Conservation (phyloP, 2,329 filamentous ascomycete species). For the Stromatinia cepivora region DNA sequence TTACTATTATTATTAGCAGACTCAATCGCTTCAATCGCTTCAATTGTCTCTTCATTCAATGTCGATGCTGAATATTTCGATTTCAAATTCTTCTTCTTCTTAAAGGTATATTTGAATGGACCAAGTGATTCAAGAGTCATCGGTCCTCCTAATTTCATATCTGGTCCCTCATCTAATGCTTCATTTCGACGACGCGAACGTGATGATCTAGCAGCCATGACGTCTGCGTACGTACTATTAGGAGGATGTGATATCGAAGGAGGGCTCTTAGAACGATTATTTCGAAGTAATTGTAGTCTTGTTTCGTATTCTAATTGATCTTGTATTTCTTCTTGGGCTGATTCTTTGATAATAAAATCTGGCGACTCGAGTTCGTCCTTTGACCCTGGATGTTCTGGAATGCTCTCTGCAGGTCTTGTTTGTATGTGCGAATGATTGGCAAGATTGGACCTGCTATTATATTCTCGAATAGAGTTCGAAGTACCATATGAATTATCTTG, state of each 20-base stretch:
- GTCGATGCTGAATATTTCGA: slow-evolving; percentile 10
- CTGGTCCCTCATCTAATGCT: slow-evolving; percentile 12
- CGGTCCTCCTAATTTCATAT: slow-evolving; percentile 21
- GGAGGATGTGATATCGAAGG: not conserved
- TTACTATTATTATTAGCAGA: not conserved
- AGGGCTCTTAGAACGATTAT: not conserved
- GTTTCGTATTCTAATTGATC: slow-evolving; percentile 20
- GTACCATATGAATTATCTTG: not conserved
- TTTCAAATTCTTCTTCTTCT: slow-evolving; percentile 24
- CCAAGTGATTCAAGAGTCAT: slow-evolving; percentile 26
- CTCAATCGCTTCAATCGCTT: not conserved
- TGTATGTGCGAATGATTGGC: slow-evolving; percentile 23
- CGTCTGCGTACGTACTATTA: slow-evolving; percentile 24
- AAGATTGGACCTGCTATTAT: slow-evolving; percentile 6
- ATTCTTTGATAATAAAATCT: slow-evolving; percentile 22
- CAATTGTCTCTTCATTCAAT: not conserved
- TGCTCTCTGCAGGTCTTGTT: slow-evolving; percentile 14
- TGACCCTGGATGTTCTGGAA: not conserved
- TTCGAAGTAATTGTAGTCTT: not conserved
- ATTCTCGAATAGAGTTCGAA: slow-evolving; percentile 16
- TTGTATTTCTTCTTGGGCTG: slow-evolving; percentile 23
- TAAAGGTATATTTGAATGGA: slow-evolving; percentile 27
- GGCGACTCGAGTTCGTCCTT: not conserved
- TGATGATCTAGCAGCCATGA: slow-evolving; percentile 24
- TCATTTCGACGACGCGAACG: slow-evolving; percentile 18